Conservation (phyloP, 2,329 filamentous ascomycete species). For the Cercospora brassicicola region DNA sequence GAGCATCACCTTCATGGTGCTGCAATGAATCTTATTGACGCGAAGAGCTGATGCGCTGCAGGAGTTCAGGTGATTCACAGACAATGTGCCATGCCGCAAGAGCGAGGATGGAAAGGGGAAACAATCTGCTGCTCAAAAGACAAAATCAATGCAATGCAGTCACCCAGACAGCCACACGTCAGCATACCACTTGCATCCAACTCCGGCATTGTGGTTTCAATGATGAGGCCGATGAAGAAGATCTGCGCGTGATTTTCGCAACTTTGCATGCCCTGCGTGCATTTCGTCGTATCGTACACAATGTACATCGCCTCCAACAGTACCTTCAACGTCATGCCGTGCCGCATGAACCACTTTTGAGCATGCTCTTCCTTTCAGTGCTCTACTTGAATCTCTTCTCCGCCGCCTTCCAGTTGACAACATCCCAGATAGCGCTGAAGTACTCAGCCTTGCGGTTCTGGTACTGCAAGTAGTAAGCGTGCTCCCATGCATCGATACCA, state of each 20-base stretch:
- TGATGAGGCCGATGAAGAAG: neutral
- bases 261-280: too few species aligned
- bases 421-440: conserved; percentile 90
- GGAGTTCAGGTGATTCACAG: too few species aligned
- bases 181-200: neutral
- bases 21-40: too few species aligned
- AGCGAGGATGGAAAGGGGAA: neutral
- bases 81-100: neutral
- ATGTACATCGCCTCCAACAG: neutral
- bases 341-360: neutral
- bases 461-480: conserved; percentile 94
- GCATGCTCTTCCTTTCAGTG: neutral
- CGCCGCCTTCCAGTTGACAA: conserved; percentile 92
- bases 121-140: neutral
- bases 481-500: conserved; percentile 93
- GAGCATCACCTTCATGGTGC: neutral
- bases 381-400: conserved; percentile 40
- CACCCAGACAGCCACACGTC: neutral
- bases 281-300: conserved; percentile 2
- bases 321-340: neutral
- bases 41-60: too few species aligned
- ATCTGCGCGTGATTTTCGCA: neutral
- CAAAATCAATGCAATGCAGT: neutral
- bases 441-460: conserved; percentile 97
- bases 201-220: too few species aligned